Percentiles rank a stretch among this genome's conserved stretches.
Conservation (phyloP, 1,139 yeast genomes). For the Diutina sp. region DNA sequence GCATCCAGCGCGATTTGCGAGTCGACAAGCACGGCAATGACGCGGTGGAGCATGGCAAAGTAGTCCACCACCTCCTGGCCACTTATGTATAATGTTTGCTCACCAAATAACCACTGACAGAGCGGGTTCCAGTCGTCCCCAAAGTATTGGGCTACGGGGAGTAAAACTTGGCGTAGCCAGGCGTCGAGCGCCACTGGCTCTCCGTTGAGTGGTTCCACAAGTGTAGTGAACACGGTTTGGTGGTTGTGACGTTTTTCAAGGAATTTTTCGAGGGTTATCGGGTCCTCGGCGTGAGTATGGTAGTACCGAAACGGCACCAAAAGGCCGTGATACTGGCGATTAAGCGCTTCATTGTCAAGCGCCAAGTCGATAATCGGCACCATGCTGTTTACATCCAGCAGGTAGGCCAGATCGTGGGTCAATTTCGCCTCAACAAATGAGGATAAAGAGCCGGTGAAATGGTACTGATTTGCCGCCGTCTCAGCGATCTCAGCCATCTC, state of each 20-base stretch:
- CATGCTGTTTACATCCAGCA: background rate
- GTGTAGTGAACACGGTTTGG: background rate
- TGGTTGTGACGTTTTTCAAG: background rate
- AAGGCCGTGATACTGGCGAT: background rate
- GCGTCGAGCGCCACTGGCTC: background rate
- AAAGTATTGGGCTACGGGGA: background rate
- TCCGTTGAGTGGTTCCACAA: background rate
- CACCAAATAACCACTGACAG: background rate
- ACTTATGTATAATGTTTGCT: background rate
- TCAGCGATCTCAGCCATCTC: background rate
- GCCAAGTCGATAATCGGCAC: background rate
- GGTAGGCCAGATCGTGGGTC: background rate
- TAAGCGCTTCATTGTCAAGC: background rate
- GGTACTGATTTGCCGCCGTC: background rate
- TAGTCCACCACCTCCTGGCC: background rate
- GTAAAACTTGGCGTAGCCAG: background rate
- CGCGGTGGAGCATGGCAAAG: background rate
- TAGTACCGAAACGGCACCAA: background rate
- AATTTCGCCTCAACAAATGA: background rate
- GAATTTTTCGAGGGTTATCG: background rate
- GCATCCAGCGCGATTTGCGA: background rate
- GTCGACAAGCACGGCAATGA: background rate
- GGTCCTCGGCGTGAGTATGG: background rate
- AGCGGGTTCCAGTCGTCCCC: background rate
- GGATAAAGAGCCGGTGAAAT: background rate